Percentiles rank a stretch among this genome's conserved stretches.
Conservation (phyloP, 2,329 filamentous ascomycete genomes). For the Truncatella angustata region DNA sequence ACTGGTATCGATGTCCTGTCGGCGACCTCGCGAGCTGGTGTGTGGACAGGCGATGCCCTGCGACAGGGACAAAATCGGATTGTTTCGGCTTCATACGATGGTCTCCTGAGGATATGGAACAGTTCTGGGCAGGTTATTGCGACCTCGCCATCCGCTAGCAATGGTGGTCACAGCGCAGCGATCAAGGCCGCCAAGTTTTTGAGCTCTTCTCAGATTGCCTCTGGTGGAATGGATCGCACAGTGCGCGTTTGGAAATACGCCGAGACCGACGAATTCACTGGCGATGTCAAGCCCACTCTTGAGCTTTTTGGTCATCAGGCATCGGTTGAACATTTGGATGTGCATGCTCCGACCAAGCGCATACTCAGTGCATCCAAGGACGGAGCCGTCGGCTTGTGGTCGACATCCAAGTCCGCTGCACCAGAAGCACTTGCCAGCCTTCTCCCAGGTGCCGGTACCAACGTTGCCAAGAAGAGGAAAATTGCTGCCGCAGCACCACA, state of each 20-base stretch:
- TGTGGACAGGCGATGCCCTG: conserved; percentile 51
- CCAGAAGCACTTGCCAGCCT: conserved; percentile 70
- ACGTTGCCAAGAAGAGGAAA: conserved; percentile 74
- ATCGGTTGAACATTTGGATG: conserved; percentile 70
- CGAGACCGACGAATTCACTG: conserved; percentile 61
- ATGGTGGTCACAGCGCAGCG: conserved; percentile 72
- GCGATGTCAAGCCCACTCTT: conserved; percentile 66
- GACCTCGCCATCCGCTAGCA: conserved; percentile 64
- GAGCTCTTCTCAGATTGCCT: conserved; percentile 74
- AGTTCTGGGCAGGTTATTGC: conserved; percentile 82
- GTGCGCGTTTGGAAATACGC: conserved; percentile 88
- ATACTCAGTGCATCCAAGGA: conserved; percentile 86
- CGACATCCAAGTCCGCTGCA: conserved; percentile 71
- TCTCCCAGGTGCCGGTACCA: conserved; percentile 63
- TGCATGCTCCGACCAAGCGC: conserved; percentile 70
- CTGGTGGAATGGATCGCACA: conserved; percentile 79
- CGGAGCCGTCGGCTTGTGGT: conserved; percentile 85
- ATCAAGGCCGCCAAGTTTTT: conserved; percentile 84
- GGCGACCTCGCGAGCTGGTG: conserved; percentile 57
- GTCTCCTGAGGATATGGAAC: conserved; percentile 85
- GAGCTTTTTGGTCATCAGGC: conserved; percentile 83
- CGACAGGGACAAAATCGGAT: conserved; percentile 65
- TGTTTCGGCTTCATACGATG: conserved; percentile 92
- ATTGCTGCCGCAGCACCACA: conserved; percentile 58
- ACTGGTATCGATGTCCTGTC: conserved; percentile 82